Base-by-base conservation (phyloP, 164 flowering plant species). In the Liquidambar formosana region DNA sequence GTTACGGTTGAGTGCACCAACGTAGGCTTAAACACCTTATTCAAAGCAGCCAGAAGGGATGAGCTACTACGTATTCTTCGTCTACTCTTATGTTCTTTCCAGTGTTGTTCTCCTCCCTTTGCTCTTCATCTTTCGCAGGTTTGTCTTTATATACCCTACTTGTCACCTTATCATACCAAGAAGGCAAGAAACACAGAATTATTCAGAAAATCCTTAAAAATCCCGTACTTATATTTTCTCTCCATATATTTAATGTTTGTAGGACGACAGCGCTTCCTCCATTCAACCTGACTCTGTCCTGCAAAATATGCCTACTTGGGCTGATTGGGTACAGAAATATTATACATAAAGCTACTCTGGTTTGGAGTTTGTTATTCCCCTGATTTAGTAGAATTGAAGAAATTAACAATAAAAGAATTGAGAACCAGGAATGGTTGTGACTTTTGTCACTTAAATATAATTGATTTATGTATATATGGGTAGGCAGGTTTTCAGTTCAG, bases 31-130 rank as follows among this genome's bases (percentile, higher is more conserved):
- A 87, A 86, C 75, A 90, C 91, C 0, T 76, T 88, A 52, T 88
- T 75, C 82, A 90, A 90, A 76, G 85, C 92, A 18, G 90, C 89
- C 53, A 80, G 67, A 41, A 56, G 93, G 92, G 41, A 78, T 91
- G 89, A 87, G 78, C 58, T 73, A 79, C 64, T 83, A 79, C 70
- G 92, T 91, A 48, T 91, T 87, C 65, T 71, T 89, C 44, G 81
- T 82, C 59, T 91, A 91, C 65, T 71, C 89, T 58, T 85, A 87
- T 60, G 84, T 76, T 25, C 46, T 87, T 28, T 88, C 94, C 60
- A 84, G 94, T 47, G 73, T 86, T 63, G 41, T 83, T 28, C 89
- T 91, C 61, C 84, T 88, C 14, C 90, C 89, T 68, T 77, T 88
- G 5, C 81, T 86, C 26, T 79, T 90, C 78, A 21, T 87, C 78